Base-by-base conservation (phyloP, 2,329 filamentous ascomycete species). In the Endocalyx cinctus region DNA sequence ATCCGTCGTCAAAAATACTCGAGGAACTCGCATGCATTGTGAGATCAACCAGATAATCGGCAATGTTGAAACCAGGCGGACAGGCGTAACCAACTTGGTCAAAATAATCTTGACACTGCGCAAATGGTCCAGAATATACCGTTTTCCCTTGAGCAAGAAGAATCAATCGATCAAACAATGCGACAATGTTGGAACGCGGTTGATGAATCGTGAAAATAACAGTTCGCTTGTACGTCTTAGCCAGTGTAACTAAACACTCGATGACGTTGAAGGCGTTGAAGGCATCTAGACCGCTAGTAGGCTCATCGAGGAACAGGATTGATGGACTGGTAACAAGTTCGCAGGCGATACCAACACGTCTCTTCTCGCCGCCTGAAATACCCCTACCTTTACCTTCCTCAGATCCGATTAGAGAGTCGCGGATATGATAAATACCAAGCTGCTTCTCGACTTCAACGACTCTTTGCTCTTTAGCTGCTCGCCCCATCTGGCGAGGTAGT, bases 131-230 rank as follows among this genome's bases (percentile, higher is more conserved):
- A 4, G 92, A 97, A 59, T 94, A 98, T 6, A 98, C 92, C 1
- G 87, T 84, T 50, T 82, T 82, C 17, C 92, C 92, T 46, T 87
- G 82, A 3, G 92, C 92, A 27, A 98, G 70, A 11, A 98, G 77
- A 34, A 98, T 74, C n/a, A 98, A 72, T 35, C 90, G 81, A 57
- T 98, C 92, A 55, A 98, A 98, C 4, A 98, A 74, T 8, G 92
- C 92, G 15, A 97, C 92, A 52, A 98, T 98, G 60, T 98, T 98
- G 10, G 92, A 98, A 46, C 94, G 79, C 23, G 92, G 92, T 54
- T 98, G 92, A 59, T 98, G 92, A 44, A 98, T 98, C 11, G 92
- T 98, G 64, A 98, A 96, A 42, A 98, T 84, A 35, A 98, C 88
- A 1, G 94, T 98, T 40, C 94, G 78, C 64, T 96, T 94, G 66